These are phyloP conservation scores for Planoprotostelium fungivorum DNA, from an alignment of 78 protist genomes.

Conservation along the genomic window DNA sequence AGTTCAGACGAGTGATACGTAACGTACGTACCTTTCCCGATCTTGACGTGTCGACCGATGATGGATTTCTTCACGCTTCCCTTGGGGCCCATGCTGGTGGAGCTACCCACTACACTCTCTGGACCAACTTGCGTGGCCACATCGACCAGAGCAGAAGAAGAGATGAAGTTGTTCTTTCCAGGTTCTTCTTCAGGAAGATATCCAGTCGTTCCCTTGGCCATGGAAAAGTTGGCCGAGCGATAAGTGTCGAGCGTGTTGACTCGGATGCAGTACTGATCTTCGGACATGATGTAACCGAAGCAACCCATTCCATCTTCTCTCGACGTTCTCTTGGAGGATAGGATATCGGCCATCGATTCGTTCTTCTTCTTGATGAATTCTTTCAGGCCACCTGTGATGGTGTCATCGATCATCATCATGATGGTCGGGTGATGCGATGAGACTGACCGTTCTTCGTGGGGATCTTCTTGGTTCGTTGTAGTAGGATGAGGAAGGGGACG, in stretches of 20 bases:
- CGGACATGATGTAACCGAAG: background rate
- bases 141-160: constrained; percentile 31
- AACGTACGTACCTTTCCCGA: constrained; percentile 12
- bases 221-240: background rate
- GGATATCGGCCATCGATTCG: background rate
- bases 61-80: constrained; percentile 47
- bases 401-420: background rate
- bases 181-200: constrained; percentile 30
- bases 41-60: constrained; percentile 59
- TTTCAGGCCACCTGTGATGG: background rate
- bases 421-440: background rate
- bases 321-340: background rate
- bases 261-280: background rate
- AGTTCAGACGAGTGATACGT: background rate
- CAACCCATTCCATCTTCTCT: background rate
- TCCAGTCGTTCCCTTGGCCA: constrained; percentile 16
- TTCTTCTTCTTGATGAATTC: background rate
- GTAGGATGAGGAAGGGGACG: constrained; percentile 29
- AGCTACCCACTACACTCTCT: constrained; percentile 60
- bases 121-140: constrained; percentile 43
- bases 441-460: background rate
- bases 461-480: background rate
- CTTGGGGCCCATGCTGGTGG: constrained; percentile 46
- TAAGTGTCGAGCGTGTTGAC: background rate
- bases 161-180: constrained; percentile 42